Percentiles rank a stretch among this genome's conserved stretches.
phyloP scores from a whole-genome alignment of 2,329 filamentous ascomycete genomes.

The Neurospora sp. region DNA sequence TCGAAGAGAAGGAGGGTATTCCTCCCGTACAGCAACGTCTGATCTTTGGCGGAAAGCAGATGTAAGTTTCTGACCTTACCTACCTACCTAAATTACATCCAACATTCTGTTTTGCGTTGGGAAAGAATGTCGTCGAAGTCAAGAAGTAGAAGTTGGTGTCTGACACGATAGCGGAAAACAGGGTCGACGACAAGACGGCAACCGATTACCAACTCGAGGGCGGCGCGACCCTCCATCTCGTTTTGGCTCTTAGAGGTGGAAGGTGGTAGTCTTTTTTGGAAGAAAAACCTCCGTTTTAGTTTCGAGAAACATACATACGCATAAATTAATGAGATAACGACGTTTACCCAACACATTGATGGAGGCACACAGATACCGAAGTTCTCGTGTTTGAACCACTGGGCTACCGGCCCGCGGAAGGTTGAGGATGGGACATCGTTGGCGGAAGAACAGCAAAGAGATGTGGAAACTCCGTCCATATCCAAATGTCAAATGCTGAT shows the following conservation, averaged over 20 bases:
- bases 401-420: not conserved
- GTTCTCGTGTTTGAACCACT: not conserved
- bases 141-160: not conserved
- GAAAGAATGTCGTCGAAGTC: not conserved
- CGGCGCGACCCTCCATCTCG: slow-evolving; percentile 88
- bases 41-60: slow-evolving; percentile 96
- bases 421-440: not conserved
- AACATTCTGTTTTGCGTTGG: not conserved
- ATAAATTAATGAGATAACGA: not conserved
- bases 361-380: not conserved
- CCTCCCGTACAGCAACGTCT: slow-evolving; percentile 92
- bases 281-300: not conserved
- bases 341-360: not conserved
- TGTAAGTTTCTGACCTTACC: slow-evolving; percentile 45
- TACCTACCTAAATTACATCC: not conserved
- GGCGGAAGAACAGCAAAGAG: not conserved
- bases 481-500: not conserved
- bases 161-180: slow-evolving; percentile 27
- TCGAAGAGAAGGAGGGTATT: slow-evolving; percentile 98
- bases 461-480: not conserved
- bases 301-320: not conserved
- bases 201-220: slow-evolving; percentile 83
- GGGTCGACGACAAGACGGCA: slow-evolving; percentile 92
- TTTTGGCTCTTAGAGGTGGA: slow-evolving; percentile 86
- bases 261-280: slow-evolving; percentile 3